Percentiles rank a stretch among this genome's conserved stretches.
These are phyloP conservation scores for Quercus robur DNA, from an alignment of 306 rosid species.

Conservation along the genomic window DNA sequence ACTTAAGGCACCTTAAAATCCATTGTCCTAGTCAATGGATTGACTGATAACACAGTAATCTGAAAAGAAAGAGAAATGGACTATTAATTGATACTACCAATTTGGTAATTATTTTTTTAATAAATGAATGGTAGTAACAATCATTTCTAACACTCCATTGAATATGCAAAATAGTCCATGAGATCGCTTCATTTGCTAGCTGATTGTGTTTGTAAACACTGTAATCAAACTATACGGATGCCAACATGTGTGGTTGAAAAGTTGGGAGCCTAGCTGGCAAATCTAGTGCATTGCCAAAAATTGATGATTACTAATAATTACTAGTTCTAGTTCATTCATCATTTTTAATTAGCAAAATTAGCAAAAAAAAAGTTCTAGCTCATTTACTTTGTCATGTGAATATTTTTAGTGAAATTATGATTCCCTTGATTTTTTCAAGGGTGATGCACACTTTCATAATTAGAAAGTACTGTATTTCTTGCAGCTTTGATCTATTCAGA, in stretches of 20 bases:
- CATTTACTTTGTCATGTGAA: not conserved
- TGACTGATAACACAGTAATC: not conserved
- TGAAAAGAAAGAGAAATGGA: not conserved
- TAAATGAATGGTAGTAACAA: not conserved
- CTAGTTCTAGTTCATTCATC: not conserved
- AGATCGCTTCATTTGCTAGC: not conserved
- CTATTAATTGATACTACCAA: not conserved
- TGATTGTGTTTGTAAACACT: not conserved
- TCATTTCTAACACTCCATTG: not conserved
- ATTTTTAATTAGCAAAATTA: no score
- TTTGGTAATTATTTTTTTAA: not conserved
- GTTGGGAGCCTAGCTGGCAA: not conserved
- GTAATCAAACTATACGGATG: not conserved
- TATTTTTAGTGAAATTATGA: not conserved
- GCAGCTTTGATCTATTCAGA: not conserved
- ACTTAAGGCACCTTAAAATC: not conserved
- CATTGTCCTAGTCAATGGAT: not conserved
- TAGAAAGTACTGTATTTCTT: not conserved
- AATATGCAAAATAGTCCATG: not conserved
- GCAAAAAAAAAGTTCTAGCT: not conserved
- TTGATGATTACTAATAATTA: not conserved
- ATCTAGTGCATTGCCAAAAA: not conserved
- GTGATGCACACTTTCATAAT: not conserved
- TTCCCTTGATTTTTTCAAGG: not conserved
- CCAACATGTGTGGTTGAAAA: not conserved